Evolutionary conservation across 2,329 filamentous ascomycete species (phyloP).

Genomic region (Coniochaeta ligniaria): DNA sequence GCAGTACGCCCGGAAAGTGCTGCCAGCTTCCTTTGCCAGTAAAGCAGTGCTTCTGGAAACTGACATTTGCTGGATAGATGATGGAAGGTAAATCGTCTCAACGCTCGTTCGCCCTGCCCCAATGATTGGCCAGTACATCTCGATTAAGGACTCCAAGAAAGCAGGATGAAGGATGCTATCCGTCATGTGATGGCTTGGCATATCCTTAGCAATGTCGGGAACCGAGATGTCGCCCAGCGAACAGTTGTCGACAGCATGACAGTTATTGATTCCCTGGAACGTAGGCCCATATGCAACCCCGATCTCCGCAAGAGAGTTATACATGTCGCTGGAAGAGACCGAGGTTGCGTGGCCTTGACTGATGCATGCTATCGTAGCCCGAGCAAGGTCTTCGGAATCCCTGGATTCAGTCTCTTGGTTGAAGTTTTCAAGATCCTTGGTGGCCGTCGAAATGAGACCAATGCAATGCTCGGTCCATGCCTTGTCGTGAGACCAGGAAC

Average conservation of each 20-base stretch:
- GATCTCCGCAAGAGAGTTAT: slow-evolving; percentile 34
- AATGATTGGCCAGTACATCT: slow-evolving; percentile 32
- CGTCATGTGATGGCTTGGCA: slow-evolving; percentile 27
- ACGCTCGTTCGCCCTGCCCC: slow-evolving; percentile 19
- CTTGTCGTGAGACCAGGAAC: slow-evolving; percentile 40
- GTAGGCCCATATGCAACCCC: slow-evolving; percentile 43
- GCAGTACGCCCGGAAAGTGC: slow-evolving; percentile 26
- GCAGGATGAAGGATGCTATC: slow-evolving; percentile 28
- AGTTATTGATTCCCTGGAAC: slow-evolving; percentile 43
- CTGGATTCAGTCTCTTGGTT: slow-evolving; percentile 24
- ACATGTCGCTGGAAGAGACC: slow-evolving; percentile 30
- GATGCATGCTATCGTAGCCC: slow-evolving; percentile 21
- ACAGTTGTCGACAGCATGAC: slow-evolving; percentile 26
- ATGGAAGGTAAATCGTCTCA: slow-evolving; percentile 34
- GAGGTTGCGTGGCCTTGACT: slow-evolving; percentile 17
- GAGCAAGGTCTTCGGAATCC: slow-evolving; percentile 19
- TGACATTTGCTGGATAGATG: slow-evolving; percentile 29
- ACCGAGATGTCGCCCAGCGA: slow-evolving; percentile 26
- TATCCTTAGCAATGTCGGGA: slow-evolving; percentile 28
- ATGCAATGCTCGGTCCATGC: slow-evolving; percentile 54
- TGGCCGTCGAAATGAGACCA: slow-evolving; percentile 37
- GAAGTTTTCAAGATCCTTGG: slow-evolving; percentile 29
- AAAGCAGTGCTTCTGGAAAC: slow-evolving; percentile 23
- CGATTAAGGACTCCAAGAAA: slow-evolving; percentile 31
- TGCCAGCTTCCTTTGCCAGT: slow-evolving; percentile 18